Evolutionary conservation across 495 filamentous ascomycete species (phyloP).

Genomic region (Hamigera avellanea): DNA sequence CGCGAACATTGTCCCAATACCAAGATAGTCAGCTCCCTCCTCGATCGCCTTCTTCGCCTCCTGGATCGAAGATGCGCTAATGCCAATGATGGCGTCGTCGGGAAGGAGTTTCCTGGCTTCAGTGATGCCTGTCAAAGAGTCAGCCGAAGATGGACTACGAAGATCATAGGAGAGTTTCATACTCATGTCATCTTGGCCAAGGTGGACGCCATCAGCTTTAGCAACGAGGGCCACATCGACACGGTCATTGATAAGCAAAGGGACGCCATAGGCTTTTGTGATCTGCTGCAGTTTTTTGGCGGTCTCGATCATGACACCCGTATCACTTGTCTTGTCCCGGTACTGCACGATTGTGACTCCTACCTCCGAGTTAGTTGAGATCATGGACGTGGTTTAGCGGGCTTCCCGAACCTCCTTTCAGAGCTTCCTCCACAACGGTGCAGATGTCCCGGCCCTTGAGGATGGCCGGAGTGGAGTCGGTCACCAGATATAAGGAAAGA

Average conservation of each 20-base stretch:
- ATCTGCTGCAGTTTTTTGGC: constrained; percentile 60
- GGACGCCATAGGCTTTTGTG: constrained; percentile 55
- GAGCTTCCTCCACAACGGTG: constrained; percentile 61
- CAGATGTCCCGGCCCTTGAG: constrained; percentile 59
- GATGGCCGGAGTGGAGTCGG: constrained; percentile 75
- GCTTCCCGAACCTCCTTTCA: constrained; percentile 50
- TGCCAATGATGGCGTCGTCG: constrained; percentile 54
- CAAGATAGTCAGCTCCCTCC: constrained; percentile 76
- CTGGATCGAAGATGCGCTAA: constrained; percentile 55
- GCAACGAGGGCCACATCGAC: constrained; percentile 81
- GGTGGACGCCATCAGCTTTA: constrained; percentile 81
- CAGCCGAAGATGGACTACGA: not conserved
- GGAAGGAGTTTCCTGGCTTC: constrained; percentile 65
- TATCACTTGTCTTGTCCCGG: constrained; percentile 77
- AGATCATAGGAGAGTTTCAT: constrained; percentile 9
- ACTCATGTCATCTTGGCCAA: constrained; percentile 93
- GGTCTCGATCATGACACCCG: constrained; percentile 55
- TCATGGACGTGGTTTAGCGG: constrained; percentile 1
- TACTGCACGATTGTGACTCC: constrained; percentile 83
- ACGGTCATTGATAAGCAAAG: constrained; percentile 91
- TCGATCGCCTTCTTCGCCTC: constrained; percentile 56
- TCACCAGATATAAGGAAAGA: constrained; percentile 77
- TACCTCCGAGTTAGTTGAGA: constrained; percentile 14
- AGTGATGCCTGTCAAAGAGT: constrained; percentile 37
- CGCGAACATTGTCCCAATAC: constrained; percentile 77